Evolutionary conservation across 2,329 filamentous ascomycete species (phyloP).

Genomic region (Claviceps spartinae): DNA sequence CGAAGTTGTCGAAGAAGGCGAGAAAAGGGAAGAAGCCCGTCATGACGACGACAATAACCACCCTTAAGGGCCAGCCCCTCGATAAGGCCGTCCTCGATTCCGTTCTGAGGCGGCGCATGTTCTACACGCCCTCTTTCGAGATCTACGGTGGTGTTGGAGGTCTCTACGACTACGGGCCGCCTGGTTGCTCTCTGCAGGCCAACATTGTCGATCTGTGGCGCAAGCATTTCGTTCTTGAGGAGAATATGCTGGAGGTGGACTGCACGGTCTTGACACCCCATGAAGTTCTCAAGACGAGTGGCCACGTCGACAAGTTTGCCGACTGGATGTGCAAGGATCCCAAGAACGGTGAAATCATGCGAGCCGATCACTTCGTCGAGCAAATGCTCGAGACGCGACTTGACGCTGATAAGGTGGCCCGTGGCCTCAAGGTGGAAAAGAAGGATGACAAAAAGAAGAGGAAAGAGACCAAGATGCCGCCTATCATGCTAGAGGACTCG

Average conservation of each 20-base stretch:
- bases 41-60: constrained; percentile 49
- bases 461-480: constrained; percentile 75
- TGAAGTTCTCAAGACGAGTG: constrained; percentile 86
- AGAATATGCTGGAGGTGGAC: constrained; percentile 92
- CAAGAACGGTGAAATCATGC: constrained; percentile 91
- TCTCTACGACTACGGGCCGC: constrained; percentile 87
- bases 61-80: constrained; percentile 79
- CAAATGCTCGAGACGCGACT: constrained; percentile 78
- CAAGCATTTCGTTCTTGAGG: constrained; percentile 84
- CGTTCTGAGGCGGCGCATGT: constrained; percentile 75
- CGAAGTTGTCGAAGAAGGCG: constrained; percentile 9
- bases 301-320: constrained; percentile 95
- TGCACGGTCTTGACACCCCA: constrained; percentile 89
- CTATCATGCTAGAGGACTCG: constrained; percentile 74
- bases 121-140: constrained; percentile 93
- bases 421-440: constrained; percentile 66
- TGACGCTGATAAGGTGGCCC: constrained; percentile 84
- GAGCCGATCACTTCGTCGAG: constrained; percentile 93
- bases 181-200: constrained; percentile 72
- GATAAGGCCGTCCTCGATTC: constrained; percentile 72
- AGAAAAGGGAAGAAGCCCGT: constrained; percentile 10
- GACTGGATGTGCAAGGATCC: constrained; percentile 99
- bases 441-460: constrained; percentile 62
- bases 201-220: constrained; percentile 83
- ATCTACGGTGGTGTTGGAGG: constrained; percentile 84